Conservation (phyloP, 2,329 filamentous ascomycete genomes). For the Alternaria conjuncta region DNA sequence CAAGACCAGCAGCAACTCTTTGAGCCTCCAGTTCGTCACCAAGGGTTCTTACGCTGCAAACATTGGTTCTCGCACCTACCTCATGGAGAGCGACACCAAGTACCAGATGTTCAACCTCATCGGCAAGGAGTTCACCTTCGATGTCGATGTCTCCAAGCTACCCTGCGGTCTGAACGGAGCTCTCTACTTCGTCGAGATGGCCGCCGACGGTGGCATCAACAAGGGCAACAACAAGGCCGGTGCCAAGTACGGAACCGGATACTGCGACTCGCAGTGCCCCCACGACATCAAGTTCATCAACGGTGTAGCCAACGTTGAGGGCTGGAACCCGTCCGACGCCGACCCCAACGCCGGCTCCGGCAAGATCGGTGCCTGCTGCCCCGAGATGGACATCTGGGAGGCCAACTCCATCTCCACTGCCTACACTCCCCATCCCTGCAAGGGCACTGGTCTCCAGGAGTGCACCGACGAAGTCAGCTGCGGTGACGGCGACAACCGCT, state of each 20-base stretch:
- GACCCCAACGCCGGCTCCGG: slow-evolving; percentile 63
- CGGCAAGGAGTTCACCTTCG: slow-evolving; percentile 52
- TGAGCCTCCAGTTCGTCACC: slow-evolving; percentile 66
- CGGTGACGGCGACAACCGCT: slow-evolving; percentile 58
- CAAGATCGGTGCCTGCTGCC: slow-evolving; percentile 67
- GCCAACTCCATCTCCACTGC: slow-evolving; percentile 56
- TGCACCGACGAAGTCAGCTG: slow-evolving; percentile 57
- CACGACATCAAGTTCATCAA: slow-evolving; percentile 61
- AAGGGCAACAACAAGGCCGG: slow-evolving; percentile 59
- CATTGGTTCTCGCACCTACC: slow-evolving; percentile 52
- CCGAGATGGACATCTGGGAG: slow-evolving; percentile 61
- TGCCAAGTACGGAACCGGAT: slow-evolving; percentile 66
- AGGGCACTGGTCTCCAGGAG: slow-evolving; percentile 55
- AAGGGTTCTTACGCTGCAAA: slow-evolving; percentile 54
- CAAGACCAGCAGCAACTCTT: slow-evolving; percentile 58
- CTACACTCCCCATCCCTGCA: slow-evolving; percentile 71
- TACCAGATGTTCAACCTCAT: slow-evolving; percentile 53
- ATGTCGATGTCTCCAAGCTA: slow-evolving; percentile 63
- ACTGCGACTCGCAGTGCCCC: slow-evolving; percentile 51
- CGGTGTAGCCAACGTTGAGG: slow-evolving; percentile 62
- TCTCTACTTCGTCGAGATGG: slow-evolving; percentile 63
- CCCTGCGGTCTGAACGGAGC: slow-evolving; percentile 73
- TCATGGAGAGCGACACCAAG: slow-evolving; percentile 50
- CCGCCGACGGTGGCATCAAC: slow-evolving; percentile 60
- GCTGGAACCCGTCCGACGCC: slow-evolving; percentile 59